phyloP scores from a whole-genome alignment of 176 grass and related monocot species.

The Avena eriantha region DNA sequence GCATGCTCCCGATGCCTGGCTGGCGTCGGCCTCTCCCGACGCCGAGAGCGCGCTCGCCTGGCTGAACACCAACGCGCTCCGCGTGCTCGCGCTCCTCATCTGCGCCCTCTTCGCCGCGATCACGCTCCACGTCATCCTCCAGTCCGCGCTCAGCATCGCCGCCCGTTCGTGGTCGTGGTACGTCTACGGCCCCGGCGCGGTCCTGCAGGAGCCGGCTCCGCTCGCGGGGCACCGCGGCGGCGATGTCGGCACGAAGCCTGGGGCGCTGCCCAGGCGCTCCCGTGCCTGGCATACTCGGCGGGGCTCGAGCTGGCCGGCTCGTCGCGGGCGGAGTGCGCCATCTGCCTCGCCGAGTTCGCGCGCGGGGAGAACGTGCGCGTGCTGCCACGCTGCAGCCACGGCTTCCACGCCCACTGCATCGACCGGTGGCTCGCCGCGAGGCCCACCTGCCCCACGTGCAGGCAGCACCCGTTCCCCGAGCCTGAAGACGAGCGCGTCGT shows the following conservation, averaged over 20 bases:
- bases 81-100: constrained; percentile 57
- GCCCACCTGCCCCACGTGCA: constrained; percentile 39
- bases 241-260: background rate
- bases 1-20: too few relatives aligned
- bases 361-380: background rate
- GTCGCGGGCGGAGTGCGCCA: constrained; percentile 25
- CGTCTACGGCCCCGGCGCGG: background rate
- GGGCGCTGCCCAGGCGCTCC: constrained; percentile 18
- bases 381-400: background rate
- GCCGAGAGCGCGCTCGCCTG: background rate
- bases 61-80: constrained; percentile 36
- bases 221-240: background rate
- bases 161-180: constrained; percentile 41
- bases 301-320: constrained; percentile 53
- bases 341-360: background rate
- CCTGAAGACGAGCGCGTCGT: background rate
- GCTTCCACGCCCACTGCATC: constrained; percentile 55
- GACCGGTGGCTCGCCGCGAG: constrained; percentile 63
- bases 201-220: background rate
- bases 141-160: constrained; percentile 43
- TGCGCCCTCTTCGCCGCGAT: constrained; percentile 59
- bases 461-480: background rate
- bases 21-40: background rate
- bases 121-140: constrained; percentile 40
- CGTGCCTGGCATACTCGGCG: constrained; percentile 45